Base-by-base conservation (phyloP, 2,329 filamentous ascomycete species). In the Colletotrichum lentis region DNA sequence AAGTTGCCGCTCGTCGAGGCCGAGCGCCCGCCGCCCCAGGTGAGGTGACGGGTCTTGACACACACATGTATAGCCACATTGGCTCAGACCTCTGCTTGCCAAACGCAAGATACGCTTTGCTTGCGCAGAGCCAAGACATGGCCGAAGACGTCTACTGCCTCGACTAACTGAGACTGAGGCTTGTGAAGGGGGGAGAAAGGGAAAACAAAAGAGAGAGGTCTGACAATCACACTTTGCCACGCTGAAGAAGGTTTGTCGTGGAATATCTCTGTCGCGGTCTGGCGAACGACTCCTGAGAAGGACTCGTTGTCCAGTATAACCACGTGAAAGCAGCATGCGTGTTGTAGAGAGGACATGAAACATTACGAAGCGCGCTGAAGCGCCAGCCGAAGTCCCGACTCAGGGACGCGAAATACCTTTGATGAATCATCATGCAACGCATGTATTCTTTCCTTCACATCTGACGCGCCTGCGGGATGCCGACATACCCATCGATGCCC, bases 41-140 rank as follows among this genome's bases (percentile, higher is more conserved):
- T 41, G 20, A 18, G 22, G 20, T 39, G 43, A 44, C 8, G 16
- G 7, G n/a, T 58, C 43, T 47, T 59, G 64, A 67, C 54, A 67
- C 64, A 58, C 64, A 58, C n/a, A n/a, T 11, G 50, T 56, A 65
- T 59, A 68, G 65, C 65, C 65, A 68, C 65, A 20, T 1, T 68
- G 65, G 27, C 62, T 65, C 62, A 60, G 65, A 65, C 62, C 35
- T 41, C 49, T 57, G 62, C 65, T 59, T n/a, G 62, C 65, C 65
- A 60, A 65, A 65, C 62, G 65, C 65, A 56, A 65, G 65, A 68
- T 68, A 65, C 61, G 65, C 65, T 68, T 59, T 68, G 37, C 61
- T 65, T 60, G 39, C 65, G 55, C 65, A 68, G 65, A 31, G 65
- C 62, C 65, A 65, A 68, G 62, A 60, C 65, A 64, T 49, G 62